Conservation (phyloP, 75 land plant genomes). For the Chamaecyparis obtusa region DNA sequence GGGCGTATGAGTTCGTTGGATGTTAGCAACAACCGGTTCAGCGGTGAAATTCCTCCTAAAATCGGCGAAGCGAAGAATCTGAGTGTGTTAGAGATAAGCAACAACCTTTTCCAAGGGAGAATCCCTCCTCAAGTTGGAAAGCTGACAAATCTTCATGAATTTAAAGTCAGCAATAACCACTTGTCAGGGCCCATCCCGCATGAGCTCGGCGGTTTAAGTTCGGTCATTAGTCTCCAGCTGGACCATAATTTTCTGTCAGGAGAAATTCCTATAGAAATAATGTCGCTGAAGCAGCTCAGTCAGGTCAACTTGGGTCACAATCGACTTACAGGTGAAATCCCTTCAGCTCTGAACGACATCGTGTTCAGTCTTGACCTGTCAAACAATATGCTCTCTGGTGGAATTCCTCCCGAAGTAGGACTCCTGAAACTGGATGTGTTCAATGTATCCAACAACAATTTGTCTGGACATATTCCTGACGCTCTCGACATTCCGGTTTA, state of each 20-base stretch:
- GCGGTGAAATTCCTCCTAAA: no score
- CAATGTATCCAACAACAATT: slow-evolving; percentile 8
- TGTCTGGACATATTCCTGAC: slow-evolving; percentile 3
- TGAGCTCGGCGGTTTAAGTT: slow-evolving; percentile 12
- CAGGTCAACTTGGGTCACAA: slow-evolving; percentile 31
- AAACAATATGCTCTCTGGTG: slow-evolving; percentile 48
- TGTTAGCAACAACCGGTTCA: no score
- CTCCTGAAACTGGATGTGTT: background rate
- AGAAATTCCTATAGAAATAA: background rate
- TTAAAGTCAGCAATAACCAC: slow-evolving; percentile 25
- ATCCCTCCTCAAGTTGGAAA: background rate
- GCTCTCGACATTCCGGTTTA: background rate
- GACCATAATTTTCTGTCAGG: background rate
- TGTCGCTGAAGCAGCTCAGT: background rate
- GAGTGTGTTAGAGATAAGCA: no score
- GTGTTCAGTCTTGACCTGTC: slow-evolving; percentile 49
- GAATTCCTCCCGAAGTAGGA: slow-evolving; percentile 49
- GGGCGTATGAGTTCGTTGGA: no score
- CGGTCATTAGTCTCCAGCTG: slow-evolving; percentile 18
- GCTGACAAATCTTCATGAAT: slow-evolving; percentile 19
- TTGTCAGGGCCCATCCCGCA: slow-evolving; percentile 37
- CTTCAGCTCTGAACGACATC: slow-evolving; percentile 17
- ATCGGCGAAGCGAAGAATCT: no score
- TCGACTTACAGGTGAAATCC: slow-evolving; percentile 57
- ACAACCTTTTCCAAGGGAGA: no score